Conservation (phyloP, 2,329 filamentous ascomycete species). For the Alternaria brassicicola region DNA sequence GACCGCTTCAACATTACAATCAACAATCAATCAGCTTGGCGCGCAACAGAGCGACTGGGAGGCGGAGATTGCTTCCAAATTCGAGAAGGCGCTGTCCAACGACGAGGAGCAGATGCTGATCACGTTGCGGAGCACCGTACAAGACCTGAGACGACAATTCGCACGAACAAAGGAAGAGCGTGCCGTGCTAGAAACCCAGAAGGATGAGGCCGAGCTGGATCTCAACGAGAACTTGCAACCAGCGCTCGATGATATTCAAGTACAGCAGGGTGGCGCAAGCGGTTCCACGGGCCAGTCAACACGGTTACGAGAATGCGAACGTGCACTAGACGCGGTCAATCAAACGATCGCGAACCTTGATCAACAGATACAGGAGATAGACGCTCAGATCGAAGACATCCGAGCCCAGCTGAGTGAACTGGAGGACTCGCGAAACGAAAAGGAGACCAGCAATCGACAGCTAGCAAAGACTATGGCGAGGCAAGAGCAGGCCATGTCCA, state of each 20-base stretch:
- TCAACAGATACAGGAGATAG: slow-evolving; percentile 73
- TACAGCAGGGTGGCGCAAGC: slow-evolving; percentile 52
- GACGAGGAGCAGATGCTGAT: slow-evolving; percentile 86
- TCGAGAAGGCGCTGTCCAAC: slow-evolving; percentile 84
- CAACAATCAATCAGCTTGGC: slow-evolving; percentile 61
- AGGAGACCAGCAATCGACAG: slow-evolving; percentile 75
- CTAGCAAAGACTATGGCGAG: slow-evolving; percentile 79
- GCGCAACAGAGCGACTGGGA: slow-evolving; percentile 79
- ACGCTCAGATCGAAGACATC: slow-evolving; percentile 70
- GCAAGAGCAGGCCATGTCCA: slow-evolving; percentile 88
- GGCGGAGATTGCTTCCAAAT: slow-evolving; percentile 80
- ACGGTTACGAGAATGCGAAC: slow-evolving; percentile 76
- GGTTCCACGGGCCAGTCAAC: slow-evolving; percentile 61
- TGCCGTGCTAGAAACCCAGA: slow-evolving; percentile 78
- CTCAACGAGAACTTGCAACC: slow-evolving; percentile 87
- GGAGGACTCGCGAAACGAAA: slow-evolving; percentile 65
- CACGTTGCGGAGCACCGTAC: slow-evolving; percentile 69
- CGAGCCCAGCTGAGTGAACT: slow-evolving; percentile 62
- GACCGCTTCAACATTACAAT: slow-evolving; percentile 71
- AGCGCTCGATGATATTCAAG: slow-evolving; percentile 77
- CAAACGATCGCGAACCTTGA: slow-evolving; percentile 71
- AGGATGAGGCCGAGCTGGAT: slow-evolving; percentile 83
- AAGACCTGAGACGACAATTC: slow-evolving; percentile 77
- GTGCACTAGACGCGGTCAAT: slow-evolving; percentile 79
- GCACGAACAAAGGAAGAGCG: slow-evolving; percentile 75